Evolutionary conservation across 768 basidiomycete species (phyloP), one percentile per base, ranked within the genome.

Genomic region (Hypsizygus marmoreus): DNA sequence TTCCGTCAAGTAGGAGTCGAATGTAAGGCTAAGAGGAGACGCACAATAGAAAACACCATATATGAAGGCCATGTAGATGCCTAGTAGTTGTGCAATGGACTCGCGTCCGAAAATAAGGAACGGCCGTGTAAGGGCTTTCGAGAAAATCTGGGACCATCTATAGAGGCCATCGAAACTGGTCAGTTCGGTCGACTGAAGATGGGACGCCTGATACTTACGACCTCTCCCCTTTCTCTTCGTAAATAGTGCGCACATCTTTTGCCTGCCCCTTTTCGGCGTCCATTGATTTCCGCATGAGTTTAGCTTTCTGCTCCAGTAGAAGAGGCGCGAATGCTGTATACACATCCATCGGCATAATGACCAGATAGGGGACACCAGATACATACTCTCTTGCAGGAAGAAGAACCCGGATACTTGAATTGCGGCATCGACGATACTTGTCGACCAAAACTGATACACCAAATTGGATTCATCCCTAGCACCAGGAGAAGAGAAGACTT

Each of bases 51-150:
- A 64, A 0, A 72, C 56, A 4, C 84, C 88, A 45, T 85, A 91
- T 11, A 86, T 58, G 51, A 86, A 81, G 0, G 84, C 81, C 76
- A 86, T 79, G 50, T 88, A 90, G 0, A 81, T 3, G 0, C 82
- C 81, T 8, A 90, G 64, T 2, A 87, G 59, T 54, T 87, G 86
- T 14, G 87, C 69, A 53, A 90, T 86, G 1, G 82, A 77, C 57
- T 91, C 88, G 4, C 56, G 56, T 0, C 43, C 55, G 45, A 88
- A 84, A 9, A 91, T 59, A 4, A 64, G 56, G 65, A 92, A 86
- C 0, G 91, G 91, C 14, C 88, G 76, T 9, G 72, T 63, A 17
- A 91, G 63, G 0, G 86, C 74, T 46, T 67, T 76, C 1, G 50
- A 33, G 46, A 91, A 66, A 26, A 88, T 71, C 0, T 57, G 37